Base-by-base conservation (phyloP, 345 rosid species). In the Acer campestre region DNA sequence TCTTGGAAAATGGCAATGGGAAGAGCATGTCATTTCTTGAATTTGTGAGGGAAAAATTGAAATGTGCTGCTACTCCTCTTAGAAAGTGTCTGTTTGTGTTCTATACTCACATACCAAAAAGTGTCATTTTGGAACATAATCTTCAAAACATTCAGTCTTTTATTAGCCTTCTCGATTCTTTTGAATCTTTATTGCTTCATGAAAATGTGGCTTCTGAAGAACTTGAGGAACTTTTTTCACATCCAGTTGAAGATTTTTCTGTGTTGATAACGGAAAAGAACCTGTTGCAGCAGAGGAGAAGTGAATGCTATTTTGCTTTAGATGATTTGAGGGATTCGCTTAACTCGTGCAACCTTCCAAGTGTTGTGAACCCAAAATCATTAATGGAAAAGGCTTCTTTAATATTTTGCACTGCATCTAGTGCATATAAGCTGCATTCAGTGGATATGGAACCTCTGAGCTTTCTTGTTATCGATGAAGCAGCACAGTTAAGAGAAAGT, bases 401-500 rank as follows among this genome's bases (percentile, higher is more conserved):
- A 44, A 48, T 85, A 49, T 87, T 87, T 10, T 89, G 86, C 77
- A 89, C 92, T 6, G 81, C 84, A 18, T 81, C 82, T 6, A 70
- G 80, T 44, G 82, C 89, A 11, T 62, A n/a, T 44, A 83, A 82
- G 63, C 78, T 89, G 77, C 66, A 78, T 58, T 17, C 61, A 2
- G 20, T 55, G 14, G 27, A 11, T 3, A 71, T 80, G 78, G 44
- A 74, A 63, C 84, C 87, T 4, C 64, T 86, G 23, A 42, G 80
- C 18, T n/a, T 85, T 29, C 68, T 89, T 78, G 86, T 89, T 2
- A 86, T 89, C 18, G 92, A 89, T 42, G 92, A 89, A 82, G 92
- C 92, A 56, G 90, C 88, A 6, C 92, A 89, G 70, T 70, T 89
- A 20, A 89, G 80, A 68, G 92, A 89, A 58, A 83, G 87, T 11